Percentiles rank a stretch among this genome's conserved stretches.
phyloP scores from a whole-genome alignment of 1,139 yeast species.

The Zhuliangozyma parablackwelliae region DNA sequence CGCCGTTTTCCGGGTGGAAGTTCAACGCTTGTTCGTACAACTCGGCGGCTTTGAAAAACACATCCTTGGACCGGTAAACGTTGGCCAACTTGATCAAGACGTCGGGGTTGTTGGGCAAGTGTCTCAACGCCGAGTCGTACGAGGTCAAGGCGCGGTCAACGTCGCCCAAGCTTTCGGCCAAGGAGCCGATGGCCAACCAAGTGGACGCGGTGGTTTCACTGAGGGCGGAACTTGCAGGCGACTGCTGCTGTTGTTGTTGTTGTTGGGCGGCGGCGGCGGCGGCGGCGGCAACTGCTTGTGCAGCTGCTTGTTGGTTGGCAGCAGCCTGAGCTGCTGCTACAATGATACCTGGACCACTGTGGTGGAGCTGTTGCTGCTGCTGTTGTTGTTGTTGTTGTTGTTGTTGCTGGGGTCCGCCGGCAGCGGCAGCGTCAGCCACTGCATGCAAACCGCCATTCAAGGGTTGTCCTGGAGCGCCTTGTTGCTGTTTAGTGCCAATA shows the following conservation, averaged over 20 bases:
- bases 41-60: slow-evolving; percentile 91
- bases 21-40: slow-evolving; percentile 82
- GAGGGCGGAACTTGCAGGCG: slow-evolving; percentile 13
- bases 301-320: slow-evolving; percentile 8
- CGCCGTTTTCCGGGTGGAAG: slow-evolving; percentile 84
- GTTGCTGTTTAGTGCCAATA: slow-evolving; percentile 10
- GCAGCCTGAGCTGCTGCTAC: slow-evolving; percentile 11
- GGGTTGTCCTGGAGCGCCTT: slow-evolving; percentile 1
- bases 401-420: slow-evolving; percentile 2
- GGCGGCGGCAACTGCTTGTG: slow-evolving; percentile 8
- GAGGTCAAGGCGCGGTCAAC: slow-evolving; percentile 85
- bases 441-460: slow-evolving; percentile 11
- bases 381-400: slow-evolving; percentile 5
- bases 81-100: slow-evolving; percentile 85
- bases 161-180: slow-evolving; percentile 88
- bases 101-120: slow-evolving; percentile 80
- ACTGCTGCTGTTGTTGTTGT: slow-evolving; percentile 6
- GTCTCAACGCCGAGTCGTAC: slow-evolving; percentile 85
- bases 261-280: slow-evolving; percentile 6
- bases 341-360: slow-evolving; percentile 9
- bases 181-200: slow-evolving; percentile 87
- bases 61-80: slow-evolving; percentile 81
- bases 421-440: slow-evolving; percentile 2
- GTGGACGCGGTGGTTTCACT: slow-evolving; percentile 81
- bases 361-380: slow-evolving; percentile 8